Conservation (phyloP, 2,329 filamentous ascomycete genomes). For the Aspergillus floridensis region DNA sequence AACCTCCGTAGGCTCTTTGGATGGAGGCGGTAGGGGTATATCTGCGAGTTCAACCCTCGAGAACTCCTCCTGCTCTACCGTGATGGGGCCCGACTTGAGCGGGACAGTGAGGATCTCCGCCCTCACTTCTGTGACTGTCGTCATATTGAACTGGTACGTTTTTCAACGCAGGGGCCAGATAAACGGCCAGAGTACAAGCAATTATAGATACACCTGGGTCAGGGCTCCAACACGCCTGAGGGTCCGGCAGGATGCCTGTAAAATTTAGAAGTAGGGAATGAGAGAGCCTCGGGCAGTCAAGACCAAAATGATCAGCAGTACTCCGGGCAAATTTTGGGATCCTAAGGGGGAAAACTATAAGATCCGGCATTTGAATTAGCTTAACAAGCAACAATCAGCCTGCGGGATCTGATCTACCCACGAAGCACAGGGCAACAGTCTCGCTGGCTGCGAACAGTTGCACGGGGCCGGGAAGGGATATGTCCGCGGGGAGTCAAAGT, state of each 20-base stretch:
- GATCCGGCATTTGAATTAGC: constrained; percentile 1
- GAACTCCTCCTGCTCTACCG: constrained; percentile 27
- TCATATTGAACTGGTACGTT: constrained; percentile 18
- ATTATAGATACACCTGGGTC: background rate
- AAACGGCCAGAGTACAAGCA: background rate
- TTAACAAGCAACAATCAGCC: background rate
- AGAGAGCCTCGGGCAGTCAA: background rate
- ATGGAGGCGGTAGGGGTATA: constrained; percentile 68
- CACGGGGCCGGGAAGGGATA: background rate
- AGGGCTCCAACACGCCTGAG: background rate
- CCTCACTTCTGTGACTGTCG: constrained; percentile 25
- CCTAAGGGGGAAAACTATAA: background rate
- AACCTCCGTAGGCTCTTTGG: constrained; percentile 57
- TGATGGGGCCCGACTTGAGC: constrained; percentile 24
- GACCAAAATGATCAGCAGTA: background rate
- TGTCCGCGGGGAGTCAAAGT: constrained; percentile 5
- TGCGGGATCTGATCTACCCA: constrained; percentile 1
- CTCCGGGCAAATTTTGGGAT: background rate
- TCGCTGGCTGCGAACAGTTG: background rate
- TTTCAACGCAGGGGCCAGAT: background rate
- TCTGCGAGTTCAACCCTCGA: constrained; percentile 27
- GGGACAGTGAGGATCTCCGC: constrained; percentile 17
- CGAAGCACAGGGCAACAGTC: constrained; percentile 1
- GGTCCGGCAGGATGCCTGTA: background rate
- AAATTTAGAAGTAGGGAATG: background rate